Evolutionary conservation across 2,329 filamentous ascomycete genomes (phyloP), one percentile per base, ranked within the genome.

Genomic region (Camptophora hylomeconis): DNA sequence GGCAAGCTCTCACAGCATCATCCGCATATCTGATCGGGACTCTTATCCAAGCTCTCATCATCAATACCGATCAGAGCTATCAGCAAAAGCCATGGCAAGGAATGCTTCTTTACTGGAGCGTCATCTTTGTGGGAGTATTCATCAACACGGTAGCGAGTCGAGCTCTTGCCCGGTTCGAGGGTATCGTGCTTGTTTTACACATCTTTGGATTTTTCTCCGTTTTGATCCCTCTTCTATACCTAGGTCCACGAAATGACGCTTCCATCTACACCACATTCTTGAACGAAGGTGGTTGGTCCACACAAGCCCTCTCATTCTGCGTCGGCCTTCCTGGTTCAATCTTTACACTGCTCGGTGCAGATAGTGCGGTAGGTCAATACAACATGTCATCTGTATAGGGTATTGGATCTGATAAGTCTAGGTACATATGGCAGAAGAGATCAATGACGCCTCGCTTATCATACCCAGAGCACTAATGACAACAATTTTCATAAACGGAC

Each of bases 401-500:
- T n/a, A n/a, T n/a, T n/a, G n/a, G n/a, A n/a, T n/a, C n/a, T n/a
- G n/a, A n/a, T n/a, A n/a, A n/a, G n/a, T n/a, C n/a, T n/a, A n/a
- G n/a, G n/a, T n/a, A n/a, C n/a, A n/a, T n/a, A 16, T 31, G 23
- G 20, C 62, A 5, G 65, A 68, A 42, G 65, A 68, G 41, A 58
- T 67, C 16, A 50, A 56, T 25, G 54, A 64, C 26, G 60, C 65
- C 1, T 56, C 60, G 2, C 41, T 55, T 6, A 56, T 61, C 23
- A 56, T 68, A 2, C 65, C 64, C 2, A 45, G 52, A 34, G 58
- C 58, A 4, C 65, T 69, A 45, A 52, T 67, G 19, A 55, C 53
- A 28, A 58, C 56, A 3, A 55, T 62, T 27, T 28, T 60, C 10
- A 50, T 67, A 32, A 68, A 67, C 32, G 63, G 61, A 3, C 40